Base-by-base conservation (phyloP, 1,284 basidiomycete genomes). In the Leccinum cinnamomeum region DNA sequence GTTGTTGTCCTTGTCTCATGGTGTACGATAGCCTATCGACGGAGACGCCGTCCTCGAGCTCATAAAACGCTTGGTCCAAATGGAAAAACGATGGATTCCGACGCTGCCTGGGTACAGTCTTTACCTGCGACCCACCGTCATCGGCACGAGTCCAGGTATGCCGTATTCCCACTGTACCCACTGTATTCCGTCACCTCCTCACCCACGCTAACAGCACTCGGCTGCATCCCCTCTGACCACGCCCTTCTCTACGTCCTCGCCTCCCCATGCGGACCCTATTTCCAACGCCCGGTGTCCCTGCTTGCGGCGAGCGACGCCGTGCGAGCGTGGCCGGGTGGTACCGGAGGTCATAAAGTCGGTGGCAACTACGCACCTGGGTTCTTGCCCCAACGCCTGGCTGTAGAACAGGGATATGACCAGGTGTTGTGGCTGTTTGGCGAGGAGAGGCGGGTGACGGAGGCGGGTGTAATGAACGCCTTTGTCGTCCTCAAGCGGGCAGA, bases 301-400 rank as follows among this genome's bases (percentile, higher is more conserved):
- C 84, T 92, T 59, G 91, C 89, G 1, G 84, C 89, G 11, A 77
- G 79, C 20, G 82, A 88, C 55, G 82, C 80, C 65, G 90, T 93
- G 5, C 86, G 94, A 51, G 83, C 93, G 0, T 94, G 92, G 91
- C 93, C 92, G 0, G 92, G 92, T 53, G 91, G 88, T 7, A 89
- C 87, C 0, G 89, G 89, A 20, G 83, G 77, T 0, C 78, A 82
- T 77, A 90, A 90, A 73, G 76, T 91, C n/a, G 84, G 84, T 0
- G 68, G 84, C 16, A 94, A 93, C 77, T 93, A 92, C 70, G 79
- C 88, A 0, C 85, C 89, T 0, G 83, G 83, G 2, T 89, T 94
- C 74, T 71, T 82, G 10, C 85, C 90, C 0, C 88, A 90, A 70
- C 76, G 81, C 33, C 72, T 80, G 10, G 93, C 93, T 0, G 80